phyloP scores from a whole-genome alignment of 2,329 filamentous ascomycete species.

The Penicillium sp. region DNA sequence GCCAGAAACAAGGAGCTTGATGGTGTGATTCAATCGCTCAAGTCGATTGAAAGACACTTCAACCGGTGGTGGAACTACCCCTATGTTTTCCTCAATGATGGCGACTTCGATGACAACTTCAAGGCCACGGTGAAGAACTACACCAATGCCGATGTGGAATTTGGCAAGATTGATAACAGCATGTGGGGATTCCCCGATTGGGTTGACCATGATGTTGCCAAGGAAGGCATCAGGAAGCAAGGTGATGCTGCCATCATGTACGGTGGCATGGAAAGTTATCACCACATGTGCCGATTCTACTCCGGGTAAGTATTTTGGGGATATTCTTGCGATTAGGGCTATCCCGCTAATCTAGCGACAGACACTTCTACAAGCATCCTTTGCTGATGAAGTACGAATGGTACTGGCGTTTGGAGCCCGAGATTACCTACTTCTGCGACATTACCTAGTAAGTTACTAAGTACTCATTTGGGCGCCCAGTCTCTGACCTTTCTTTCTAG shows the following conservation, averaged over 20 bases:
- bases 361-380: slow-evolving; percentile 97
- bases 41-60: slow-evolving; percentile 98
- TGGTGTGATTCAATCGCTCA: slow-evolving; percentile 92
- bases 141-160: slow-evolving; percentile 84
- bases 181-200: slow-evolving; percentile 98
- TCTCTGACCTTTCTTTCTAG: slow-evolving; percentile 46
- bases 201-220: slow-evolving; percentile 90
- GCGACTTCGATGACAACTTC: slow-evolving; percentile 90
- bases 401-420: slow-evolving; percentile 99
- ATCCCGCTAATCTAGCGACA: slow-evolving; percentile 34
- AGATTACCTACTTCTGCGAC: slow-evolving; percentile 99
- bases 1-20: slow-evolving; percentile 96
- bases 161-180: slow-evolving; percentile 84
- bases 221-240: slow-evolving; percentile 95
- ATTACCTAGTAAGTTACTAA: slow-evolving; percentile 81
- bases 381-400: slow-evolving; percentile 95
- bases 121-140: slow-evolving; percentile 85
- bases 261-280: slow-evolving; percentile 96
- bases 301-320: slow-evolving; percentile 69
- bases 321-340: not conserved
- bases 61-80: slow-evolving; percentile 99
- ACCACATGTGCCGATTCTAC: slow-evolving; percentile 99
- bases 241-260: slow-evolving; percentile 99
- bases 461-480: not conserved
- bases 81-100: slow-evolving; percentile 97